These are phyloP conservation scores for Bromus sterilis DNA, from an alignment of 176 grass and related monocot species.

Conservation along the genomic window DNA sequence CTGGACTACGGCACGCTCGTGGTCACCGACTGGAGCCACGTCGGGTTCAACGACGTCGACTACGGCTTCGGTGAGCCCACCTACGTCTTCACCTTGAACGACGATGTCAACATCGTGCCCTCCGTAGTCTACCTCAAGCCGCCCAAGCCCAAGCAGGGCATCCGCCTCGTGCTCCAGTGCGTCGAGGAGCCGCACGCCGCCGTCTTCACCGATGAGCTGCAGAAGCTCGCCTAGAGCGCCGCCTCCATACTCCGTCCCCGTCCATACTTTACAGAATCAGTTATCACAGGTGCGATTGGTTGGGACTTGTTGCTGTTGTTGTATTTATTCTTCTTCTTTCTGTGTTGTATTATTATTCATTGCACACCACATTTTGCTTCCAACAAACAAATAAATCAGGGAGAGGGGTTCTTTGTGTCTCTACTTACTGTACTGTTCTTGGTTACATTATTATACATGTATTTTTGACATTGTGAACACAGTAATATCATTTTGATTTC, in stretches of 20 bases:
- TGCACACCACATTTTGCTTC: background rate
- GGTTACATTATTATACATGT: too few species aligned
- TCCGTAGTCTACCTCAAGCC: background rate
- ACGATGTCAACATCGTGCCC: background rate
- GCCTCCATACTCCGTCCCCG: too few species aligned
- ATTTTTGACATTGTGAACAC: too few species aligned
- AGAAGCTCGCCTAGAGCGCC: background rate
- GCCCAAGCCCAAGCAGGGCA: background rate
- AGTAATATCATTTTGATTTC: background rate
- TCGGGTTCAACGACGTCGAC: background rate
- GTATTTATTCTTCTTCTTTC: background rate
- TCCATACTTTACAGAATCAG: background rate
- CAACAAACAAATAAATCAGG: background rate
- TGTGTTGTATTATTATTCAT: background rate
- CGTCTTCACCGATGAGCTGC: background rate
- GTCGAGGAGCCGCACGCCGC: background rate
- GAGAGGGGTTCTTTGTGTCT: background rate
- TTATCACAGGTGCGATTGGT: background rate
- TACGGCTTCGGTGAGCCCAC: background rate
- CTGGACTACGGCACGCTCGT: background rate
- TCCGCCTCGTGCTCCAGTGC: background rate
- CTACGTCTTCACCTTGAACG: background rate
- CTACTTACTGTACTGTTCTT: too few species aligned
- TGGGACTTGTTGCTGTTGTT: too few species aligned
- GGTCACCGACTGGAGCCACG: background rate